Evolutionary conservation across 2,329 filamentous ascomycete species (phyloP).

Genomic region (Colletotrichum aenigma): DNA sequence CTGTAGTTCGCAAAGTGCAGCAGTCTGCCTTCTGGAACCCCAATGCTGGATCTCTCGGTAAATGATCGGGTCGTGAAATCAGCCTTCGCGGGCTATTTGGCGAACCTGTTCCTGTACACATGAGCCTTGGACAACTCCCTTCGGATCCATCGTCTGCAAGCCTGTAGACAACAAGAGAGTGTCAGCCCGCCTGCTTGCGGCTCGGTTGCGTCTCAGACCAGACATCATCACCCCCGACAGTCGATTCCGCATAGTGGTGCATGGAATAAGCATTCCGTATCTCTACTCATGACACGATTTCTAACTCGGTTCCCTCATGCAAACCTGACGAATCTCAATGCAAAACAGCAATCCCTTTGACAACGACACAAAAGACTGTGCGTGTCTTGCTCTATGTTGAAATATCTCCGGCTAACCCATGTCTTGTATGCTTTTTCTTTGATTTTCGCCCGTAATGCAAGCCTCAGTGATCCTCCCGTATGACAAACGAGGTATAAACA

Average conservation of each 20-base stretch:
- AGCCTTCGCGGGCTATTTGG: background rate
- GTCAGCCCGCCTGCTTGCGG: background rate
- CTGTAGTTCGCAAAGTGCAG: background rate
- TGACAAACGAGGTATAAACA: conserved; percentile 1
- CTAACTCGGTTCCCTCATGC: background rate
- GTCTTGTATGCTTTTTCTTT: conserved; percentile 10
- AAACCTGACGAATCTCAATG: background rate
- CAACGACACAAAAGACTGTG: background rate
- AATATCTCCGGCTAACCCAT: conserved; percentile 2
- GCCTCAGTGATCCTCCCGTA: background rate
- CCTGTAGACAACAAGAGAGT: background rate
- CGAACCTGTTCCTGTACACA: background rate
- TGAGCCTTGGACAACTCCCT: background rate
- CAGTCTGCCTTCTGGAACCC: background rate
- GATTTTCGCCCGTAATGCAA: background rate
- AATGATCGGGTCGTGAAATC: background rate
- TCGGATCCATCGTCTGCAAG: background rate
- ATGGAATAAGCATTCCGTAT: background rate
- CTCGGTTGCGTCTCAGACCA: background rate
- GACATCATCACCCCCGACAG: background rate
- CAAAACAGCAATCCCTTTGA: background rate
- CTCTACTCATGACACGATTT: background rate
- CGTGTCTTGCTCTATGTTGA: background rate
- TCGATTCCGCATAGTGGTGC: background rate
- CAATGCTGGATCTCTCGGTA: background rate